phyloP scores from a whole-genome alignment of 169 alveolate genomes.

The Amoebophrya sp. region DNA sequence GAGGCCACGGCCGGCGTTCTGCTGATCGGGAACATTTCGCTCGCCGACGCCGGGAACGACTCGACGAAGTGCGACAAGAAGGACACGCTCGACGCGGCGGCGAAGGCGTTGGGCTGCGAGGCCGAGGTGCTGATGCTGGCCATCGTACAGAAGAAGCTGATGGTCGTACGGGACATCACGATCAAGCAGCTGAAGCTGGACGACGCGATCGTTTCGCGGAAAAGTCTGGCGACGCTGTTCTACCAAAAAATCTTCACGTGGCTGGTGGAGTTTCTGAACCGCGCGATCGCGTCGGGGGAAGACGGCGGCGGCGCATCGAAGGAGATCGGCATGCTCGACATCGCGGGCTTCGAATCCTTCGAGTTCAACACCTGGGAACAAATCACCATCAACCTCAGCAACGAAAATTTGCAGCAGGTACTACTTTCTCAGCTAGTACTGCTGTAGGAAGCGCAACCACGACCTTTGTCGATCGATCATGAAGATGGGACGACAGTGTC shows the following conservation, averaged over 20 bases:
- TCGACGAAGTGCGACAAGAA: not conserved
- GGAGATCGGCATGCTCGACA: conserved; percentile 54
- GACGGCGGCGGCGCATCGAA: conserved; percentile 40
- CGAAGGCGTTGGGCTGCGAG: not conserved
- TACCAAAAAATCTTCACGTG: not conserved
- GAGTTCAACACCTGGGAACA: conserved; percentile 61
- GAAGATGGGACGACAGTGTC: too few relatives aligned
- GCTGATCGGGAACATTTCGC: not conserved
- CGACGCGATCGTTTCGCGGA: not conserved
- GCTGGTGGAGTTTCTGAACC: not conserved
- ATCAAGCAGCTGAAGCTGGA: not conserved
- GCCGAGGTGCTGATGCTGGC: not conserved
- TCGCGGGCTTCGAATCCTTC: conserved; percentile 66
- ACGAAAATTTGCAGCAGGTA: conserved; percentile 85
- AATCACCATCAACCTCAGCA: conserved; percentile 83
- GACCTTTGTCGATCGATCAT: too few relatives aligned
- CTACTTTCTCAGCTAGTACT: too few relatives aligned
- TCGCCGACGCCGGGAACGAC: not conserved
- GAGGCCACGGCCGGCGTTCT: not conserved
- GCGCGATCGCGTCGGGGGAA: not conserved
- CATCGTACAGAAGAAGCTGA: not conserved
- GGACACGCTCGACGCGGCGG: not conserved
- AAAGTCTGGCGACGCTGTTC: not conserved
- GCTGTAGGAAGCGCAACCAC: too few relatives aligned
- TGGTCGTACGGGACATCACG: not conserved